Percentiles rank a stretch among this genome's conserved stretches.
These are phyloP conservation scores for Cladosporium sp. DNA, from an alignment of 2,329 filamentous ascomycete species.

Conservation along the genomic window DNA sequence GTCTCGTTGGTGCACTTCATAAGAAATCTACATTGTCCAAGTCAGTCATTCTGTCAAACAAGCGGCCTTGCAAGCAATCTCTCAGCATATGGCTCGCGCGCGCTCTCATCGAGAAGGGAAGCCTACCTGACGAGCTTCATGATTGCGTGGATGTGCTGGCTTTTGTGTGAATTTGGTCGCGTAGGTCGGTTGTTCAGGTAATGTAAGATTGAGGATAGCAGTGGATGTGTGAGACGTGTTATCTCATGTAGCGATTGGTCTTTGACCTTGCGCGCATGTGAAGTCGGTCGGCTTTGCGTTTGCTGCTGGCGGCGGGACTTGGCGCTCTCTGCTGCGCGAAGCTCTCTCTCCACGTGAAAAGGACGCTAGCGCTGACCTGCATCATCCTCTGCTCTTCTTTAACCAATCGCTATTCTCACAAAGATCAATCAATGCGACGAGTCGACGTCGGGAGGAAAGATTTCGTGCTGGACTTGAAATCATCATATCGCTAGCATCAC, in stretches of 20 bases:
- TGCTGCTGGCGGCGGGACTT: not conserved
- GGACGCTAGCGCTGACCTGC: not conserved
- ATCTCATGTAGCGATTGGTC: no score
- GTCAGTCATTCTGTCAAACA: slow-evolving; percentile 32
- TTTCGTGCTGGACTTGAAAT: no score
- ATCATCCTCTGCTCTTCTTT: not conserved
- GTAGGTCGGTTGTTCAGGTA: no score
- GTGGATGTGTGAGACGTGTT: no score
- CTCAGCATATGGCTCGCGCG: slow-evolving; percentile 42
- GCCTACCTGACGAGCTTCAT: slow-evolving; percentile 98
- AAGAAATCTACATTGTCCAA: slow-evolving; percentile 64
- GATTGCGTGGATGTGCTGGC: slow-evolving; percentile 36
- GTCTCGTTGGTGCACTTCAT: slow-evolving; percentile 99
- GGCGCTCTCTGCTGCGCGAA: not conserved
- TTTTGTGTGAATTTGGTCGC: not conserved
- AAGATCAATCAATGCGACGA: slow-evolving; percentile 2
- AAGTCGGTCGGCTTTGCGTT: slow-evolving; percentile 1
- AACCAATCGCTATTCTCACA: slow-evolving; percentile 7
- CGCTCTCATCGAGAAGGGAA: slow-evolving; percentile 21
- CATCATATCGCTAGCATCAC: no score
- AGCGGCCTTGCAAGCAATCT: slow-evolving; percentile 38
- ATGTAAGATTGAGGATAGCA: no score
- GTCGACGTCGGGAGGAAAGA: no score
- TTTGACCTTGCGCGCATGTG: not conserved
- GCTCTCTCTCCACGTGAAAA: not conserved